Base-by-base conservation (phyloP, 768 basidiomycete species). In the Macrolepiota dolichaula region DNA sequence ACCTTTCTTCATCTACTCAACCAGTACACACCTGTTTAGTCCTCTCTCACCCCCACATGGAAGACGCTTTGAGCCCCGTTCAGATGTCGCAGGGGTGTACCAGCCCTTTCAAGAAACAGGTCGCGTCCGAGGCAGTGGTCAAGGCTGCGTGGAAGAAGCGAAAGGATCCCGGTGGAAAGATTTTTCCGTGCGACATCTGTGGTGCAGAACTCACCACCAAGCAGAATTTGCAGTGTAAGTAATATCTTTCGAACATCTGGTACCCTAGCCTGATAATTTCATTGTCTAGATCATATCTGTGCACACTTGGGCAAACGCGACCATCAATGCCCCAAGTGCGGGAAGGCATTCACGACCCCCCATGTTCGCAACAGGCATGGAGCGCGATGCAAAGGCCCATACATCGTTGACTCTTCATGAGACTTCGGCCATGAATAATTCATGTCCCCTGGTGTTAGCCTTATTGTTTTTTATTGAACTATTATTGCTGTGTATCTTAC, bases 331-430 rank as follows among this genome's bases (percentile, higher is more conserved):
- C n/a, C 32, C 5, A 55, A 36, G 13, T 64, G 63, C 36, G 37
- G 46, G 11, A 57, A 58, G 42, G 25, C 27, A 2, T 64, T 64
- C 22, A 58, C 51, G 38, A 64, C 63, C 0, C 60, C 60, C 24
- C 63, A 64, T 25, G 57, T 57, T 10, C 59, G 57, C 4, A 64
- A 55, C 36, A 50, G 61, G 15, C 63, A 64, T 25, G n/a, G 29
- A 27, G 9, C 5, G 5, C 29, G 32, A 25, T 61, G 59, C 25
- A 44, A 32, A 25, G 36, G 19, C 49, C 37, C 42, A 22, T 7
- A 15, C 19, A 44, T 7, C 10, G 13, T 15, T 44, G 42, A 44
- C 15, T 44, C 15, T 17, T 44, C 17, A 44, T 10, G 19, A 17
- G 15, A 19, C 9, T 17, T 44, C 15, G 19, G 42, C 19, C 19